phyloP scores from a whole-genome alignment of 352 stramenopile species.

The Halophytophthora polymorphica region DNA sequence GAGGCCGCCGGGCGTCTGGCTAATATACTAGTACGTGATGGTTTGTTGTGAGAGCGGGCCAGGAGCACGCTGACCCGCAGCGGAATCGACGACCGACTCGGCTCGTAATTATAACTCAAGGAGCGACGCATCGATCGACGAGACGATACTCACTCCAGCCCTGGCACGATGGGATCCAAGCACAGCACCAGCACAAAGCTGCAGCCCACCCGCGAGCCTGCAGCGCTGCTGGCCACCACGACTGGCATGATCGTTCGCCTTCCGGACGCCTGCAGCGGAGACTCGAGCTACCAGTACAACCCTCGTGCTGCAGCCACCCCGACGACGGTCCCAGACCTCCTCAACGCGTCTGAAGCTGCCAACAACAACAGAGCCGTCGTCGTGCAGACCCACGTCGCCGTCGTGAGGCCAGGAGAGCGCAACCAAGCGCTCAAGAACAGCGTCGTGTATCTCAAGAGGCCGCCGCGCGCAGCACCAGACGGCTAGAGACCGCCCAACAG shows the following conservation, averaged over 20 bases:
- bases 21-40: slow-evolving; percentile 2
- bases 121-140: slow-evolving; percentile 6
- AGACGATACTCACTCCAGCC: slow-evolving; percentile 8
- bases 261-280: slow-evolving; percentile 16
- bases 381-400: slow-evolving; percentile 21
- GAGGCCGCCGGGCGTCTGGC: not conserved
- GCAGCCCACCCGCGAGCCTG: slow-evolving; percentile 28
- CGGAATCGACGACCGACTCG: no score
- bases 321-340: slow-evolving; percentile 1
- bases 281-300: slow-evolving; percentile 47
- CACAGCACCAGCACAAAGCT: slow-evolving; percentile 27
- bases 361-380: not conserved
- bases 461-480: slow-evolving; percentile 3
- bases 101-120: not conserved
- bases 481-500: not conserved
- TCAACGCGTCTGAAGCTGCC: not conserved
- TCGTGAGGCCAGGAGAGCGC: slow-evolving; percentile 32
- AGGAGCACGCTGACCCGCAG: no score
- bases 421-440: slow-evolving; percentile 53
- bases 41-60: no score
- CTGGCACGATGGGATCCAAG: slow-evolving; percentile 28
- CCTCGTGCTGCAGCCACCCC: slow-evolving; percentile 14
- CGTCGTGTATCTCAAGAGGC: slow-evolving; percentile 62
- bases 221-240: slow-evolving; percentile 38
- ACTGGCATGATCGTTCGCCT: slow-evolving; percentile 53